Conservation (phyloP, 2,329 filamentous ascomycete genomes). For the Talaromyces piceae region DNA sequence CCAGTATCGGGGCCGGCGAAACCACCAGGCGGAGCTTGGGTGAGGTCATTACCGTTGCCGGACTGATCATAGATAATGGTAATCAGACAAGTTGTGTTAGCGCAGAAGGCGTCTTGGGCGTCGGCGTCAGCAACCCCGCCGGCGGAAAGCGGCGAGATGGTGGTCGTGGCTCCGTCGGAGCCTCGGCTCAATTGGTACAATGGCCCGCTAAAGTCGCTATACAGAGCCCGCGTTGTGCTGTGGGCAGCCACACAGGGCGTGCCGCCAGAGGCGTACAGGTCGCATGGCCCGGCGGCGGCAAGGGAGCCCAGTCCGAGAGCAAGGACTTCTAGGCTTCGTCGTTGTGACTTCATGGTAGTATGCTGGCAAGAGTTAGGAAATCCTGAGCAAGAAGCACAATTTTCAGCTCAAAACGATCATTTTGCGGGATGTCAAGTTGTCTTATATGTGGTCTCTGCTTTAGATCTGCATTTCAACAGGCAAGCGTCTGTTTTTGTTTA, state of each 20-base stretch:
- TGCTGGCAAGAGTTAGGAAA: not conserved
- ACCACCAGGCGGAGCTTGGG: constrained; percentile 1
- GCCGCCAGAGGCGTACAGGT: constrained; percentile 6
- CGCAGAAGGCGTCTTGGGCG: constrained; percentile 5
- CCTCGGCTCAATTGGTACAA: constrained; percentile 5
- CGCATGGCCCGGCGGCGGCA: constrained; percentile 6
- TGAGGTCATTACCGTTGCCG: constrained; percentile 6
- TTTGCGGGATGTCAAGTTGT: not conserved
- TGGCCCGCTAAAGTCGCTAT: constrained; percentile 1
- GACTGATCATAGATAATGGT: constrained; percentile 10
- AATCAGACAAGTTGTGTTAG: constrained; percentile 6
- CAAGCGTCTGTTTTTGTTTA: not conserved
- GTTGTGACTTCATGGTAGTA: not conserved
- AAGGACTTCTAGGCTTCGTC: not conserved
- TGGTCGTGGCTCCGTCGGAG: constrained; percentile 4
- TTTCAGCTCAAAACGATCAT: not conserved
- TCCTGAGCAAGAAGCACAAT: not conserved
- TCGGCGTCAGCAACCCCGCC: constrained; percentile 8
- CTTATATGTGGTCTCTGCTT: not conserved
- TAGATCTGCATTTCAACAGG: not conserved
- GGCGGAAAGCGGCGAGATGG: constrained; percentile 4
- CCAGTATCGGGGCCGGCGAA: not conserved
- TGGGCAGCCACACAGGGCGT: constrained; percentile 9
- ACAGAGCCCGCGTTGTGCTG: constrained; percentile 7
- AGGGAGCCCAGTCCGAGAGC: constrained; percentile 6